Evolutionary conservation across 2,329 filamentous ascomycete species (phyloP).

Genomic region (Canariomyces notabilis): DNA sequence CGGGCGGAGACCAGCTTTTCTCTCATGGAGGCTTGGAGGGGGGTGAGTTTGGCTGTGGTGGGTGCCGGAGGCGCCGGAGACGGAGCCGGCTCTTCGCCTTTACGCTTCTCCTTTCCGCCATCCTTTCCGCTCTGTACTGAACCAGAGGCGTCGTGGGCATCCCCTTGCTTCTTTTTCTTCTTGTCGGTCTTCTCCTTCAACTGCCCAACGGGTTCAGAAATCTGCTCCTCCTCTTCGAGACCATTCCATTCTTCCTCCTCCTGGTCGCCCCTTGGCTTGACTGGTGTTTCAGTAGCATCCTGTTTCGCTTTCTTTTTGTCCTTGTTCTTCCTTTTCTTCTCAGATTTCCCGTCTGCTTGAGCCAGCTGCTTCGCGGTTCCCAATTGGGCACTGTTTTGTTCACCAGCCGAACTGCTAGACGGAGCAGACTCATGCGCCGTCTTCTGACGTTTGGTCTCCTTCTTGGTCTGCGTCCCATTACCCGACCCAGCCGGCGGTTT

Average conservation of each 20-base stretch:
- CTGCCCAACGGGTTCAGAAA: slow-evolving; percentile 21
- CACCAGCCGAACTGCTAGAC: neutral
- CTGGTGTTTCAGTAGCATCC: neutral
- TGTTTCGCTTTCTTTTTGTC: slow-evolving; percentile 28
- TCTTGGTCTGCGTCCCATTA: slow-evolving; percentile 15
- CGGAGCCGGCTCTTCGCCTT: slow-evolving; percentile 21
- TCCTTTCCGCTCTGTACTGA: slow-evolving; percentile 25
- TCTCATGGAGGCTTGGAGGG: slow-evolving; percentile 89
- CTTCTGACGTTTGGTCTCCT: slow-evolving; percentile 19
- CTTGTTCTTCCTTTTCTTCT: slow-evolving; percentile 29
- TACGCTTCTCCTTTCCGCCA: slow-evolving; percentile 27
- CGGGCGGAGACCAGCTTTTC: slow-evolving; percentile 91
- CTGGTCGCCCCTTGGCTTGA: slow-evolving; percentile 5
- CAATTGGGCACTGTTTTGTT: slow-evolving; percentile 2
- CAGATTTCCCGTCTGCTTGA: slow-evolving; percentile 16
- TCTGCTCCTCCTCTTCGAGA: slow-evolving; percentile 22
- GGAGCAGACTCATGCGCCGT: slow-evolving; percentile 8
- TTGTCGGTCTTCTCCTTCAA: slow-evolving; percentile 33
- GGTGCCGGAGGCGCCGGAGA: slow-evolving; percentile 33
- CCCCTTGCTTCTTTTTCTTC: slow-evolving; percentile 11
- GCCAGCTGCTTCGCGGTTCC: slow-evolving; percentile 3
- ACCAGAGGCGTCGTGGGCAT: slow-evolving; percentile 27
- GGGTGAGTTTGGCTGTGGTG: slow-evolving; percentile 65
- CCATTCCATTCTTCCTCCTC: slow-evolving; percentile 24
- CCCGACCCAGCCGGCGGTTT: slow-evolving; percentile 18